Conservation (phyloP, 768 basidiomycete genomes). For the Amanita pseudoporphyria region DNA sequence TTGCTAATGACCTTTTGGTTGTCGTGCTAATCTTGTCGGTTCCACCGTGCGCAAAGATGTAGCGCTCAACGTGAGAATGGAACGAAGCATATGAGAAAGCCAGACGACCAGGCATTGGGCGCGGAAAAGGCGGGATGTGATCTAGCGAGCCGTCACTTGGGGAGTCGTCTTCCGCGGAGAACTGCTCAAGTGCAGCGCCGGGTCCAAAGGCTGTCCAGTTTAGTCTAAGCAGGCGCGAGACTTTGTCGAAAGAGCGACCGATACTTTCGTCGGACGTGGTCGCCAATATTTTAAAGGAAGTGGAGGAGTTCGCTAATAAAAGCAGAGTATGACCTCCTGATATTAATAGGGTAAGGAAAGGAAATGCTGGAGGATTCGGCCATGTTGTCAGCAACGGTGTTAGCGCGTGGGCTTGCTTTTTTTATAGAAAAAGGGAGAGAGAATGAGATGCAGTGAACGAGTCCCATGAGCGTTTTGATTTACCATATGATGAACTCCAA, state of each 20-base stretch:
- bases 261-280: constrained; percentile 69
- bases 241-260: constrained; percentile 79
- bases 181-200: constrained; percentile 76
- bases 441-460: not conserved
- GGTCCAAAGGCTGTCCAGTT: constrained; percentile 55
- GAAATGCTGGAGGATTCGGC: constrained; percentile 47
- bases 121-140: constrained; percentile 29
- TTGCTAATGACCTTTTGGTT: constrained; percentile 43
- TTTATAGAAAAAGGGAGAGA: not conserved
- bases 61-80: constrained; percentile 60
- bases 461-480: constrained; percentile 10
- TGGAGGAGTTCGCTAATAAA: constrained; percentile 54
- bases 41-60: constrained; percentile 35
- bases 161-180: constrained; percentile 32
- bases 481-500: constrained; percentile 97
- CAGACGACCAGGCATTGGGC: constrained; percentile 42
- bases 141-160: constrained; percentile 15
- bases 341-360: constrained; percentile 81
- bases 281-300: constrained; percentile 58
- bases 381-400: constrained; percentile 64
- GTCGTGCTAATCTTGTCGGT: constrained; percentile 28
- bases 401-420: constrained; percentile 86
- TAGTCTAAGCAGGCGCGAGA: constrained; percentile 59
- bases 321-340: constrained; percentile 95
- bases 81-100: constrained; percentile 75